Evolutionary conservation across 768 basidiomycete species (phyloP), one percentile per base, ranked within the genome.

Genomic region (Russula ochroleuca): DNA sequence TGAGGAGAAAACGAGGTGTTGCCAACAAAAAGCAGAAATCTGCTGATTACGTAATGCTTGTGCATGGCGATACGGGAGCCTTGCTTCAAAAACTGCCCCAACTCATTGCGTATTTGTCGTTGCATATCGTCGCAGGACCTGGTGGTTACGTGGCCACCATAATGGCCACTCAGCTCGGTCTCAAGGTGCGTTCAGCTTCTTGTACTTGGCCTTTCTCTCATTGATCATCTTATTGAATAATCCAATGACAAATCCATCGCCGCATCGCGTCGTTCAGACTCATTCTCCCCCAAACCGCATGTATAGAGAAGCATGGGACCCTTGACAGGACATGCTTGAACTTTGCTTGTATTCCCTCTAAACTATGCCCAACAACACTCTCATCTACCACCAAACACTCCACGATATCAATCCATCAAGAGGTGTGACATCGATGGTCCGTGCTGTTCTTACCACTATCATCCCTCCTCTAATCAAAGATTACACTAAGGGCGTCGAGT

Each of bases 251-350:
- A n/a, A n/a, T n/a, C 25, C 13, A 17, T 2, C n/a, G 31, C 40
- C 50, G n/a, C n/a, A n/a, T n/a, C n/a, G n/a, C n/a, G n/a, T n/a
- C n/a, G n/a, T n/a, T n/a, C n/a, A n/a, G n/a, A n/a, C n/a, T 64
- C 38, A 11, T 52, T 17, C 61, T 48, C 59, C 14, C 38, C 41
- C 61, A 94, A 94, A 98, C 95, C 11, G 95, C 90, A n/a, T 98
- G 97, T 74, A 86, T 98, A 61, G 96, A 98, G 78, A 98, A 96
- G 75, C 92, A 94, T 61, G 96, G 94, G 28, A 75, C 94, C 28
- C 87, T 97, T 25, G 95, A 96, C 59, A 96, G 97, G 70, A 99
- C 95, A 63, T 99, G 97, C 82, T 78, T 98, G 67, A 99, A 28
- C 28, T 2, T 28, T 5, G 28, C 2, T 28, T 28, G 28, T 5